Evolutionary conservation across 2,329 filamentous ascomycete species (phyloP).

Genomic region (Calonectria montana): DNA sequence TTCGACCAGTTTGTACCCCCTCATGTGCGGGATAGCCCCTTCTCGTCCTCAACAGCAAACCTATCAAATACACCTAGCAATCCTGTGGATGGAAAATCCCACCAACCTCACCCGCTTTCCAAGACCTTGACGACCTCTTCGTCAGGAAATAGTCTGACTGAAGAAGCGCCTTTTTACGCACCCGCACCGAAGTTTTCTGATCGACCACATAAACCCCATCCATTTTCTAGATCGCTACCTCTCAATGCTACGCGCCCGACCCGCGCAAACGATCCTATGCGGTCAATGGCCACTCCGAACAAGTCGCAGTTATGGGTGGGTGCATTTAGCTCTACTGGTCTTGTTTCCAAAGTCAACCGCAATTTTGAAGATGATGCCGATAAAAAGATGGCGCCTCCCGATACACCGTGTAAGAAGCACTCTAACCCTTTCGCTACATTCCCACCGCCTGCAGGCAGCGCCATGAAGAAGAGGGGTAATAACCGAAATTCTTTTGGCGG

Average conservation of each 20-base stretch:
- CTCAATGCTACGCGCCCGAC: conserved; percentile 52
- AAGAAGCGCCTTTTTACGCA: conserved; percentile 66
- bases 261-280: conserved; percentile 46
- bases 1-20: conserved; percentile 81
- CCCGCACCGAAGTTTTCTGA: conserved; percentile 43
- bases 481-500: conserved; percentile 76
- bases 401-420: conserved; percentile 95
- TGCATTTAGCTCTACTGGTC: conserved; percentile 92
- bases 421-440: conserved; percentile 75
- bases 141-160: conserved; percentile 80
- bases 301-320: conserved; percentile 72
- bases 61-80: conserved; percentile 60
- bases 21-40: conserved; percentile 71
- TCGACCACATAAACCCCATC: conserved; percentile 43
- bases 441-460: conserved; percentile 68
- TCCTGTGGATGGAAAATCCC: conserved; percentile 55
- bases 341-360: conserved; percentile 94
- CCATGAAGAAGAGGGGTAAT: conserved; percentile 72
- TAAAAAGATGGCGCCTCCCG: conserved; percentile 80
- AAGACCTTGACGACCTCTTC: conserved; percentile 89
- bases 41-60: conserved; percentile 66
- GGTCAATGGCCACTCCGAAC: conserved; percentile 58
- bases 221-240: conserved; percentile 54
- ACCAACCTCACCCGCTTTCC: conserved; percentile 84
- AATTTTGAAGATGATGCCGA: conserved; percentile 75